These are phyloP conservation scores for Marsdenia floribunda DNA, from an alignment of 257 asterid genomes.

Conservation along the genomic window DNA sequence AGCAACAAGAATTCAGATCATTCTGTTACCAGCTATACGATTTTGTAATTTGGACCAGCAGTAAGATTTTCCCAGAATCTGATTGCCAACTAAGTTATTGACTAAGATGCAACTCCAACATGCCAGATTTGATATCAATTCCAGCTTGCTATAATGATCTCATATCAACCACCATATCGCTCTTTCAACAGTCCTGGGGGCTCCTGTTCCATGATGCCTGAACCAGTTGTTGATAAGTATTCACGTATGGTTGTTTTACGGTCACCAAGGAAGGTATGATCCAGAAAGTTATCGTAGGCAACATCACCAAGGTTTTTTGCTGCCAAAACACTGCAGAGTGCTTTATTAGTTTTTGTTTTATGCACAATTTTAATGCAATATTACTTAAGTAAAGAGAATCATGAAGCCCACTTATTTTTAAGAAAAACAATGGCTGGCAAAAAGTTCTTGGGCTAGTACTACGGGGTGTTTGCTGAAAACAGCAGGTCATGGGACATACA, in stretches of 20 bases:
- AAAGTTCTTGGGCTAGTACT: not conserved
- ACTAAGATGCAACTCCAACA: not conserved
- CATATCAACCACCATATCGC: conserved; percentile 74
- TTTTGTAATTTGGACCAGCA: not conserved
- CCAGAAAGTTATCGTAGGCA: conserved; percentile 70
- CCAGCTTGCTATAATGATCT: not conserved
- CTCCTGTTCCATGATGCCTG: conserved; percentile 87
- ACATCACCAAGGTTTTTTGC: conserved; percentile 68
- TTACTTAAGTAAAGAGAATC: not conserved
- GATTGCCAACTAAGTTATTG: not conserved
- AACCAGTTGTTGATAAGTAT: conserved; percentile 59
- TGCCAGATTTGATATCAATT: conserved; percentile 4
- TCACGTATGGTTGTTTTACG: conserved; percentile 79
- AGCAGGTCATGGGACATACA: not conserved
- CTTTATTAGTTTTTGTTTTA: not conserved
- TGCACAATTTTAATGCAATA: not conserved
- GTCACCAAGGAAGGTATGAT: conserved; percentile 84
- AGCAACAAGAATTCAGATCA: not conserved
- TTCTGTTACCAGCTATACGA: not conserved
- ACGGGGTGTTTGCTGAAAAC: not conserved
- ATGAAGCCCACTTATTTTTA: not conserved
- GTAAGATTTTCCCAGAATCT: not conserved
- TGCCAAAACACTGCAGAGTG: conserved; percentile 73
- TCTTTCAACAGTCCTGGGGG: conserved; percentile 63
- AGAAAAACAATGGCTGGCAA: not conserved